phyloP scores from a whole-genome alignment of 2,329 filamentous ascomycete species.

The Aspergillus calidoustus region DNA sequence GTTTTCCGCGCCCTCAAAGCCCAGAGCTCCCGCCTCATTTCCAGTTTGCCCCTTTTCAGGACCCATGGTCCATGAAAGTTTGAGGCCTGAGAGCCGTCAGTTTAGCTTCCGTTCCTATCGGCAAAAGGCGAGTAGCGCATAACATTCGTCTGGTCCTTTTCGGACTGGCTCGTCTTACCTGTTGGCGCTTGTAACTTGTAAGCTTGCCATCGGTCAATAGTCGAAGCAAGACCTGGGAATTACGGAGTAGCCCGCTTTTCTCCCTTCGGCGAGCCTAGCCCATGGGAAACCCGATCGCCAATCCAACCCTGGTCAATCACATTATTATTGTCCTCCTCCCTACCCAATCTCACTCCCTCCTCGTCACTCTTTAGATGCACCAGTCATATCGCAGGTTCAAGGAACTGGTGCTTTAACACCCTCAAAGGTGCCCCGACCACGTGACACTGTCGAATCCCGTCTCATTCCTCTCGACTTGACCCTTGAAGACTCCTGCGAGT shows the following conservation, averaged over 20 bases:
- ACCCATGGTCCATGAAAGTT: not conserved
- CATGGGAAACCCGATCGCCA: slow-evolving; percentile 2
- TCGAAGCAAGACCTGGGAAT: not conserved
- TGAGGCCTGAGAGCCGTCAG: slow-evolving; percentile 3
- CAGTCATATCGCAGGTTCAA: slow-evolving; percentile 8
- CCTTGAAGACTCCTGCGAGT: slow-evolving; percentile 14
- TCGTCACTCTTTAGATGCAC: slow-evolving; percentile 1
- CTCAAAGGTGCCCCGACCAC: slow-evolving; percentile 12
- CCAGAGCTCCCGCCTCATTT: slow-evolving; percentile 4
- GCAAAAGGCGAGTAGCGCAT: not conserved
- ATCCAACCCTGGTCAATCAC: slow-evolving; percentile 9
- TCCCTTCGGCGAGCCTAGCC: slow-evolving; percentile 5
- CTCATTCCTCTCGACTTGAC: slow-evolving; percentile 16
- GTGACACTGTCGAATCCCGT: slow-evolving; percentile 18
- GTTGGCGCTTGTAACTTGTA: not conserved
- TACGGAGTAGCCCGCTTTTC: not conserved
- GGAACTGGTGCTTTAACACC: slow-evolving; percentile 1
- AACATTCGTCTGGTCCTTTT: not conserved
- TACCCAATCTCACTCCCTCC: slow-evolving; percentile 5
- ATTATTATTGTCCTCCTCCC: slow-evolving; percentile 5
- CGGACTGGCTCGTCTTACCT: slow-evolving; percentile 1
- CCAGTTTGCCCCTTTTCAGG: slow-evolving; percentile 12
- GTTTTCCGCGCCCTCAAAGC: slow-evolving; percentile 7
- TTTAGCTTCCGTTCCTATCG: not conserved
- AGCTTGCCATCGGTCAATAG: slow-evolving; percentile 5